phyloP scores from a whole-genome alignment of 1,139 yeast species.

The Sugiyamaella novakii region DNA sequence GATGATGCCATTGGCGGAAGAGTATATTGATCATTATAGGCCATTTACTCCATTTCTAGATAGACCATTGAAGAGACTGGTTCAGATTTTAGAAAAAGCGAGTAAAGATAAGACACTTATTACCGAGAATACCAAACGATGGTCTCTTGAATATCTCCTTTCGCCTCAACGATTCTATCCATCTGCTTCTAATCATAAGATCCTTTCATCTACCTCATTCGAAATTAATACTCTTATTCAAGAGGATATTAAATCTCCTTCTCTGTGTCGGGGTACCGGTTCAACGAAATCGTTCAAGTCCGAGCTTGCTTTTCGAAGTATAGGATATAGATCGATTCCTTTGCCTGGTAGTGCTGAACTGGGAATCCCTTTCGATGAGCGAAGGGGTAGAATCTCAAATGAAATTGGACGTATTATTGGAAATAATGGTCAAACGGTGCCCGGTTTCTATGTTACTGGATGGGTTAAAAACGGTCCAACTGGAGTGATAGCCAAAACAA shows the following conservation, averaged over 20 bases:
- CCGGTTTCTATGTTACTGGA: constrained; percentile 79
- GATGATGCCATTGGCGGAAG: constrained; percentile 57
- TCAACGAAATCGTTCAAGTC: constrained; percentile 47
- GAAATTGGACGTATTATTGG: constrained; percentile 59
- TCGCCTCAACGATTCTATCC: constrained; percentile 62
- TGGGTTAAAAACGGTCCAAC: constrained; percentile 90
- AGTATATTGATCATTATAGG: constrained; percentile 48
- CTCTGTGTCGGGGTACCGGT: constrained; percentile 49
- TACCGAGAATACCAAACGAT: constrained; percentile 44
- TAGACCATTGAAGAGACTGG: constrained; percentile 69
- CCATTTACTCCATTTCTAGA: constrained; percentile 49
- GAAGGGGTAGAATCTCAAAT: constrained; percentile 59
- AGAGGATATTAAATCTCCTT: constrained; percentile 34
- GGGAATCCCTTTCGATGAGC: constrained; percentile 57
- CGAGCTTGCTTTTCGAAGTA: constrained; percentile 77
- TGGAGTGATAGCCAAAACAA: constrained; percentile 91
- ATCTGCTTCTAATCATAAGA: constrained; percentile 39
- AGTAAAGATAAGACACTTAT: constrained; percentile 8
- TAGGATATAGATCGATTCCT: constrained; percentile 79
- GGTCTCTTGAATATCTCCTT: constrained; percentile 71
- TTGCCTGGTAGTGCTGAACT: constrained; percentile 55
- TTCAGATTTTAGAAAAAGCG: constrained; percentile 62
- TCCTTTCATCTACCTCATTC: constrained; percentile 55
- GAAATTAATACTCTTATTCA: constrained; percentile 49
- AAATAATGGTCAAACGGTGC: constrained; percentile 35